Base-by-base conservation (phyloP, 148 eudicot genomes). In the Dianthus caryophyllus region DNA sequence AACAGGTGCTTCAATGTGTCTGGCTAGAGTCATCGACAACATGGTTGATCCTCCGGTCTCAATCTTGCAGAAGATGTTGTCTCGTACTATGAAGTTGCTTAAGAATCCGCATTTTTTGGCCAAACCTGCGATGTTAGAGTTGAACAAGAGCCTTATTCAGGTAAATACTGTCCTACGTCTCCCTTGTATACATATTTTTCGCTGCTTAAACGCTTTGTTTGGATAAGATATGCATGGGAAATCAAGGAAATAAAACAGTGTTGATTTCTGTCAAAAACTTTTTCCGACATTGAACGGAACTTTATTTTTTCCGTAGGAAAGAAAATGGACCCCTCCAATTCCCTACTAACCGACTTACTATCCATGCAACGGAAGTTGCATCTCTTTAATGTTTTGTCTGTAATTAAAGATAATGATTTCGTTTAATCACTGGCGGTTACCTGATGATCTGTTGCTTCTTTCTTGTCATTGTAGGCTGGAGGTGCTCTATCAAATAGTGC, bases 61-160 rank as follows among this genome's bases (percentile, higher is more conserved):
- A 13, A 76, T 88, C 43, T 71, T 91, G 80, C 92, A 88, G 78
- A 78, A 75, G 71, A 88, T 91, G 92, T 62, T 86, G 75, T 73
- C 74, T 24, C 87, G 79, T 56, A 88, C 88, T 47, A 81, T 78
- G 60, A 88, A 86, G 81, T 75, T 88, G 79, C 87, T 88, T 33
- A 91, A 88, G 79, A 91, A 78, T 79, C 76, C 96, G 39, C 88
- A 91, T 77, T 86, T 86, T 68, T 83, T 82, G 87, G 96, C 96
- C 43, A 91, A 91, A 74, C 91, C 95, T 52, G 89, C 95, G 16
- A 81, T 91, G 49, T 83, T 91, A 65, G 95, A 88, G 71, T 60
- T 91, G 71, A 83, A 84, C 73, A 84, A 83, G 74, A 91, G 97
- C 68, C 86, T 91, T 43, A 82, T 88, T 73, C 89, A 81, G 96